Percentiles rank a stretch among this genome's conserved stretches.
Evolutionary conservation across 805 yeast genomes (phyloP).

Genomic region (Wickerhamiella vanderwaltii): DNA sequence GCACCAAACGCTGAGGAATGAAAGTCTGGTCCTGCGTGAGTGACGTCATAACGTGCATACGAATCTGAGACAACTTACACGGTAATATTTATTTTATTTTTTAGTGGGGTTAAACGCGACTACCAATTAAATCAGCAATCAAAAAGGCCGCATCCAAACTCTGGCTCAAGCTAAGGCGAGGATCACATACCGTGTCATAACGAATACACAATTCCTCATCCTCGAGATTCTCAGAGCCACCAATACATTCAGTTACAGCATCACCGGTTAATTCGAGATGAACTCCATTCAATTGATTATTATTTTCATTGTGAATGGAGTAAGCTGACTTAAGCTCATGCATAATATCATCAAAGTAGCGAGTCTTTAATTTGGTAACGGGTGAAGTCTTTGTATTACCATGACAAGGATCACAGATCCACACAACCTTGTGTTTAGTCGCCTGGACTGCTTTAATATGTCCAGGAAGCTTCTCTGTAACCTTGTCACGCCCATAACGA

Average conservation of each 20-base stretch:
- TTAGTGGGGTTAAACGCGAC: not conserved
- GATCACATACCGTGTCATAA: conserved; percentile 35
- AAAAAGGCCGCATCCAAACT: conserved; percentile 33
- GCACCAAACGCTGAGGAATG: too few relatives aligned
- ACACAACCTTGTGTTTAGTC: conserved; percentile 32
- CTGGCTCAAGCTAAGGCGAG: conserved; percentile 31
- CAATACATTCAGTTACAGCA: conserved; percentile 35
- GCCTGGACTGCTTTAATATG: conserved; percentile 31
- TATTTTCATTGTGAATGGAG: conserved; percentile 26
- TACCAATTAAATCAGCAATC: conserved; percentile 28
- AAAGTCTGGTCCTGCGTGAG: too few relatives aligned
- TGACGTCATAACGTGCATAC: not conserved
- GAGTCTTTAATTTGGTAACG: conserved; percentile 30
- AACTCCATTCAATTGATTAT: conserved; percentile 30
- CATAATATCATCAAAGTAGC: conserved; percentile 34
- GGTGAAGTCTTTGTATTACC: conserved; percentile 34
- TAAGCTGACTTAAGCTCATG: conserved; percentile 30
- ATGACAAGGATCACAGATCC: conserved; percentile 37
- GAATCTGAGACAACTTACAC: not conserved
- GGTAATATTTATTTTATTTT: too few relatives aligned
- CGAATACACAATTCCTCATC: conserved; percentile 31
- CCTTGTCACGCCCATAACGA: conserved; percentile 32
- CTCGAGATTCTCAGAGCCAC: conserved; percentile 30
- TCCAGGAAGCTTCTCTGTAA: conserved; percentile 28
- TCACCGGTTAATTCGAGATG: conserved; percentile 35